Evolutionary conservation across 257 asterid species (phyloP).

Genomic region (Avicennia marina): DNA sequence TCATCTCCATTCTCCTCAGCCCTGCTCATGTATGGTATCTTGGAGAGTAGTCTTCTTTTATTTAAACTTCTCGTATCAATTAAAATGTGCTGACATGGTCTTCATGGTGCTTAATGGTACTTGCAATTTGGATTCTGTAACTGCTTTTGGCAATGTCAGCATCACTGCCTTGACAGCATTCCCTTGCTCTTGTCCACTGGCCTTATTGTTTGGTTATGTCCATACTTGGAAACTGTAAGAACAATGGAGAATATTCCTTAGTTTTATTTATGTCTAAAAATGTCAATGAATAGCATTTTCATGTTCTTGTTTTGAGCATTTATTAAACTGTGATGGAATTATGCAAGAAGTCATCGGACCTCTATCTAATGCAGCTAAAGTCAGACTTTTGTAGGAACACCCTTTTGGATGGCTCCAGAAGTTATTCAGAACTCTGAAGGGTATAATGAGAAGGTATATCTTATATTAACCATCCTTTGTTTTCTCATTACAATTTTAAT

Average conservation of each 20-base stretch:
- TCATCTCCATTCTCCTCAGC: too few species aligned
- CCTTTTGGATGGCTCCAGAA: constrained; percentile 99
- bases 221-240: too few species aligned
- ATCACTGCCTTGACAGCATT: constrained; percentile 5
- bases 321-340: constrained; percentile 18
- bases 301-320: constrained; percentile 7
- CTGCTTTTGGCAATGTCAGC: background rate
- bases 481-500: background rate
- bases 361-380: constrained; percentile 51
- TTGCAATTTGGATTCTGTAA: background rate
- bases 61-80: background rate
- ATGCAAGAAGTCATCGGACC: constrained; percentile 22
- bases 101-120: constrained; percentile 3
- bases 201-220: too few species aligned
- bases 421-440: constrained; percentile 98
- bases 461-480: constrained; percentile 5
- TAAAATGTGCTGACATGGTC: constrained; percentile 1
- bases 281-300: too few species aligned
- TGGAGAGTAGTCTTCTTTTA: constrained; percentile 8
- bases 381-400: constrained; percentile 99
- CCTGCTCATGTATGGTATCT: constrained; percentile 6
- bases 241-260: too few species aligned
- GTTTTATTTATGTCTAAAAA: too few species aligned
- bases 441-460: constrained; percentile 88
- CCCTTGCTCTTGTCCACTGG: too few species aligned